Conservation (phyloP, 352 stramenopile species). For the Globisporangium camurandrum region DNA sequence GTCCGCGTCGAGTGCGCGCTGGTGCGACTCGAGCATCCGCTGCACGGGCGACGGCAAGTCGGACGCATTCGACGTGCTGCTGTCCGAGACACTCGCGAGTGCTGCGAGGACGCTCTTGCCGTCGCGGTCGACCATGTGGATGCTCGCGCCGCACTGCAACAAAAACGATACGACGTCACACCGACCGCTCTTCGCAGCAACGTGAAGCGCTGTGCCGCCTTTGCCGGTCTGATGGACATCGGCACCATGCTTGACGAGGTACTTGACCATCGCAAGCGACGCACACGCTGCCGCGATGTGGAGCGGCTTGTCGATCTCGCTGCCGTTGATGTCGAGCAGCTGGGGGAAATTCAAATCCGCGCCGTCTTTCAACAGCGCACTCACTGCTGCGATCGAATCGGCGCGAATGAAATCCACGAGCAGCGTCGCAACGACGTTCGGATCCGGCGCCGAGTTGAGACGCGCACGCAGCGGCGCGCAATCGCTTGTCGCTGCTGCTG, state of each 20-base stretch:
- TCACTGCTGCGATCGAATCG: slow-evolving; percentile 68
- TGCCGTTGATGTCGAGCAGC: slow-evolving; percentile 31
- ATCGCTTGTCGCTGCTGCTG: not conserved
- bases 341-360: slow-evolving; percentile 59
- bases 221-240: slow-evolving; percentile 53
- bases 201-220: slow-evolving; percentile 55
- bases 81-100: slow-evolving; percentile 11
- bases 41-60: slow-evolving; percentile 30
- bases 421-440: slow-evolving; percentile 49
- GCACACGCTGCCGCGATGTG: slow-evolving; percentile 49
- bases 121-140: slow-evolving; percentile 36
- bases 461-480: slow-evolving; percentile 19
- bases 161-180: slow-evolving; percentile 74
- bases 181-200: slow-evolving; percentile 44
- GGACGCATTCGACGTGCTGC: not conserved
- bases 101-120: slow-evolving; percentile 46
- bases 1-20: slow-evolving; percentile 16
- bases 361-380: slow-evolving; percentile 63
- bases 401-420: slow-evolving; percentile 67
- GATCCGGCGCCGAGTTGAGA: slow-evolving; percentile 48
- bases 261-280: slow-evolving; percentile 67
- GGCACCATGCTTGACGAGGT: slow-evolving; percentile 68
- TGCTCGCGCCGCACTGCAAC: slow-evolving; percentile 63
- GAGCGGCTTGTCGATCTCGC: slow-evolving; percentile 62
- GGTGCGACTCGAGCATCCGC: slow-evolving; percentile 49